A percentile compares a stretch with the other conserved stretches of the same genome.
phyloP scores from a whole-genome alignment of 805 yeast genomes.

The Candida easanensis region DNA sequence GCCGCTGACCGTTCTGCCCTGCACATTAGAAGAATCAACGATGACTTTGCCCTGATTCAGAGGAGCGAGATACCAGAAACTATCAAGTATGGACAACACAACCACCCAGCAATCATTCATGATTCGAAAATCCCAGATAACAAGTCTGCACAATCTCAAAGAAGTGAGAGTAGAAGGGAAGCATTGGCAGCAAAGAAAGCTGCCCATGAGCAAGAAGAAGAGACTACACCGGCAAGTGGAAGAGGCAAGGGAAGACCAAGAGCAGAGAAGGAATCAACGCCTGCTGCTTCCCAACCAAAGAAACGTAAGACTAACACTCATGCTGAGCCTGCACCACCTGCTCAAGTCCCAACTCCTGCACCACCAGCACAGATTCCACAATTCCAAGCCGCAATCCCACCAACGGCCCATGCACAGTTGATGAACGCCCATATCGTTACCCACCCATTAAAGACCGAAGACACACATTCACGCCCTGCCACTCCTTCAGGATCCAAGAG shows the following conservation, averaged over 20 bases:
- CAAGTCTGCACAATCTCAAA: conserved; percentile 66
- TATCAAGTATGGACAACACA: conserved; percentile 71
- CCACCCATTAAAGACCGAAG: not conserved
- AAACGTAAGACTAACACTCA: conserved; percentile 23
- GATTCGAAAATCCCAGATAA: conserved; percentile 49
- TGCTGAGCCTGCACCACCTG: not conserved
- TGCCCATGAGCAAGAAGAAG: conserved; percentile 31
- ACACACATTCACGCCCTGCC: conserved; percentile 18
- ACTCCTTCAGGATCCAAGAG: conserved; percentile 20
- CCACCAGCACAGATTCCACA: not conserved
- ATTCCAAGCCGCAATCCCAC: not conserved
- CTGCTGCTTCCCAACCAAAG: conserved; percentile 22
- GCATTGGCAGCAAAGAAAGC: conserved; percentile 89
- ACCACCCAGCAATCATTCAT: conserved; percentile 87
- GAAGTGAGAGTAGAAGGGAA: conserved; percentile 86
- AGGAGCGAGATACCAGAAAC: conserved; percentile 79
- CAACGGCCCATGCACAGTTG: not conserved
- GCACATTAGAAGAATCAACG: conserved; percentile 70
- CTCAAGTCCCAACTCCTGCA: not conserved
- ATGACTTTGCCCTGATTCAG: conserved; percentile 73
- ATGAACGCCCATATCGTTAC: not conserved
- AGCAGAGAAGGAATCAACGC: conserved; percentile 24
- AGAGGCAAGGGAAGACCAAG: conserved; percentile 22
- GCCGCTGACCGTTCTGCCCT: conserved; percentile 76
- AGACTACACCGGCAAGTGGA: conserved; percentile 16